phyloP scores from a whole-genome alignment of 2,329 filamentous ascomycete species.

The Ascochyta pisi region DNA sequence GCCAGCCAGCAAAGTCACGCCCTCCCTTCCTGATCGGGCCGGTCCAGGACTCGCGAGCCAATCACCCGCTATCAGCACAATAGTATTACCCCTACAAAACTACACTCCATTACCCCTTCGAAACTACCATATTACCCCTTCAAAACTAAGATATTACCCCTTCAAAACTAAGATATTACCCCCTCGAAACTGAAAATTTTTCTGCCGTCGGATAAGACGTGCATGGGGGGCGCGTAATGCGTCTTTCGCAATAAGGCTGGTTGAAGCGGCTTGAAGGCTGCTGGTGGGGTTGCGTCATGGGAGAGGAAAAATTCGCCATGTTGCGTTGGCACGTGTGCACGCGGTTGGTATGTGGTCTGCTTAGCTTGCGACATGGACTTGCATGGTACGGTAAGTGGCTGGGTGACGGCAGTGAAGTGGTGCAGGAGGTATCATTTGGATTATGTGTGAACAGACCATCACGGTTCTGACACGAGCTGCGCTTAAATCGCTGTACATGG shows the following conservation, averaged over 20 bases:
- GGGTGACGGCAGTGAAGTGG: no score
- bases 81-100: slow-evolving; percentile 20
- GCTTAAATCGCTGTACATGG: no score
- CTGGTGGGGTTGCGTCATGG: slow-evolving; percentile 9
- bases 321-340: background rate
- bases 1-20: background rate
- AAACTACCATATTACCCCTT: slow-evolving; percentile 38
- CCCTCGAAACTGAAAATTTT: slow-evolving; percentile 48
- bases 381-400: no score
- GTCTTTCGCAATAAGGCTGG: background rate
- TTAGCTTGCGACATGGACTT: no score
- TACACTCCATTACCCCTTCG: slow-evolving; percentile 21
- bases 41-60: slow-evolving; percentile 15
- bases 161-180: slow-evolving; percentile 36
- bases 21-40: slow-evolving; percentile 25
- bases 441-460: no score
- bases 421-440: no score
- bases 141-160: slow-evolving; percentile 33
- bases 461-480: no score
- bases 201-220: background rate
- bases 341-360: no score
- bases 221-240: slow-evolving; percentile 1
- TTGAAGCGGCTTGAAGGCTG: background rate
- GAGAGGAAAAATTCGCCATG: slow-evolving; percentile 2
- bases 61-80: slow-evolving; percentile 10